Base-by-base conservation (phyloP, 345 rosid species). In the Salix exigua region DNA sequence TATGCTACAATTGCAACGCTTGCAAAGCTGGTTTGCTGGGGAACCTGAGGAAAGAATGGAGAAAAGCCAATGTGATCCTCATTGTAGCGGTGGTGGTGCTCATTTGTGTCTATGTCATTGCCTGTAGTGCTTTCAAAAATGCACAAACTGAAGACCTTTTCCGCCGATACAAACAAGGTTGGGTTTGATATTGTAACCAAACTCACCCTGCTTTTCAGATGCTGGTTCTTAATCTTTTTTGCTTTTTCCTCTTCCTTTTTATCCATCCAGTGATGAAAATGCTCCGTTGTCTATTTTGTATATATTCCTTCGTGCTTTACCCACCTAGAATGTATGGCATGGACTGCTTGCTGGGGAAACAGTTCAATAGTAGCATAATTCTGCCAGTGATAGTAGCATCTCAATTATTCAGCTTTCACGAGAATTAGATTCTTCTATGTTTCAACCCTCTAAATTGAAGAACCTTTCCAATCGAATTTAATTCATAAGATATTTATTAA, bases 11-110 rank as follows among this genome's bases (percentile, higher is more conserved):
- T 60, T 92, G 98, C 87, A 83, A 85, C 77, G 87, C 97, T 5
- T 94, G 98, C 92, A 91, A 83, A 83, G 98, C 97, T 53, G 98
- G 97, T 53, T 82, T 94, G 60, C 71, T 94, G 6, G 97, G 93
- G 30, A 94, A 90, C 82, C 85, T 94, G 48, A 88, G 97, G 73
- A 87, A 67, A 65, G 98, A 94, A 65, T 92, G 98, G 98, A 89
- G 98, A 81, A 92, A 83, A 83, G 90, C 88, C 68, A 94, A 91
- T 58, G 75, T 88, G 44, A 91, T 94, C 60, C 91, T 94, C 7
- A 94, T 92, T 5, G 88, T 90, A 37, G 82, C 97, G 2, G 86
- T 91, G 37, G 94, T 94, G 35, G 75, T 91, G 37, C 92, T 94
- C 44, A 94, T 94, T 13, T 91, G 87, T 76, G 98, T 92, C 73